These are phyloP conservation scores for Saposhnikovia divaricata DNA, from an alignment of 129 eudicot species.

Conservation along the genomic window DNA sequence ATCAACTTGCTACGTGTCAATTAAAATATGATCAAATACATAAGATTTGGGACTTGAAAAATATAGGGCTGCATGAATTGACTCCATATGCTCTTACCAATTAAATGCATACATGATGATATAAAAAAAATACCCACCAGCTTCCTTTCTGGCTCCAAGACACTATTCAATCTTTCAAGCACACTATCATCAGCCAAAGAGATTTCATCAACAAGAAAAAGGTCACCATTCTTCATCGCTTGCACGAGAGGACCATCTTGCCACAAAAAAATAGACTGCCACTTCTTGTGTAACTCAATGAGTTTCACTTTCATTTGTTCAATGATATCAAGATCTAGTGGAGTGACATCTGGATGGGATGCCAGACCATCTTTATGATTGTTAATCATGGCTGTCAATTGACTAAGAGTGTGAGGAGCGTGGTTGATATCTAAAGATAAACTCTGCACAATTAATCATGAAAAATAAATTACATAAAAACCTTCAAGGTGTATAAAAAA, in stretches of 20 bases:
- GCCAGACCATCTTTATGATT: conserved; percentile 39
- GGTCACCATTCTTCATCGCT: conserved; percentile 89
- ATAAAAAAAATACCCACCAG: conserved; percentile 43
- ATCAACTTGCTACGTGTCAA: not conserved
- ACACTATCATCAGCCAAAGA: conserved; percentile 99
- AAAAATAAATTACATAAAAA: not conserved
- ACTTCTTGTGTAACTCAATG: conserved; percentile 45
- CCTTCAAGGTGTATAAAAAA: not conserved
- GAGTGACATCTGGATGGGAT: conserved; percentile 41
- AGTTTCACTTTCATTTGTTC: conserved; percentile 31
- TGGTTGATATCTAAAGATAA: conserved; percentile 65
- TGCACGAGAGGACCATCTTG: conserved; percentile 97
- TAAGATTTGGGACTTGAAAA: too few relatives aligned
- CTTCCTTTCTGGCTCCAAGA: conserved; percentile 92
- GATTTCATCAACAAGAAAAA: conserved; percentile 91
- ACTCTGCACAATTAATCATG: conserved; percentile 33
- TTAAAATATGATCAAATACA: too few relatives aligned
- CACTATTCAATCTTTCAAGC: conserved; percentile 91
- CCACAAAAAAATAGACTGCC: conserved; percentile 84
- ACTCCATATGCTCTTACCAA: not conserved
- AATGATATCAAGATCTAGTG: conserved; percentile 35
- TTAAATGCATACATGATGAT: not conserved
- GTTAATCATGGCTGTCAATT: conserved; percentile 38
- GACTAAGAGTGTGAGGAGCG: conserved; percentile 51
- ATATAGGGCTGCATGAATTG: not conserved